Conservation (phyloP, 73 alveolate species). For the Paramecium tetraurelia region DNA sequence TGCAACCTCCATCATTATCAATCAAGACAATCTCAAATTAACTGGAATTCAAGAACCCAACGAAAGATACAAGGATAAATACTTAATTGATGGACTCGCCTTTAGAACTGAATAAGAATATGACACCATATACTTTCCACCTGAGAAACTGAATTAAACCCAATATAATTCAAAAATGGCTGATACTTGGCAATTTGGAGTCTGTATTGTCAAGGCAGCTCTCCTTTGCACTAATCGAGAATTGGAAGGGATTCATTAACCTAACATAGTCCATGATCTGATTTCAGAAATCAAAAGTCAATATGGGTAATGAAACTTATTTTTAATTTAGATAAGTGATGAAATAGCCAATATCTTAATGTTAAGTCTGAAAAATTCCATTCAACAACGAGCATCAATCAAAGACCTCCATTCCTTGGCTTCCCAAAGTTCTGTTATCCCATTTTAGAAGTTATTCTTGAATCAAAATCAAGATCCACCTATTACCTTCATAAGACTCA, state of each 20-base stretch:
- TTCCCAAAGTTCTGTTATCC: background rate
- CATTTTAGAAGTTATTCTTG: background rate
- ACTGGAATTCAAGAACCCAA: constrained; percentile 31
- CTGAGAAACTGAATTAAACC: background rate
- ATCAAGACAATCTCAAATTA: background rate
- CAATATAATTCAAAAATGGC: background rate
- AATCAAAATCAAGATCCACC: background rate
- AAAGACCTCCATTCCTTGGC: background rate
- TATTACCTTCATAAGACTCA: background rate
- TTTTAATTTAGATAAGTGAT: constrained; percentile 25
- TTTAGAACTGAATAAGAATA: background rate
- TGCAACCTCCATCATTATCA: background rate
- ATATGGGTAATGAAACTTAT: background rate
- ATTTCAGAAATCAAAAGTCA: background rate
- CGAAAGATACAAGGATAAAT: background rate
- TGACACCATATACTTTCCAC: background rate
- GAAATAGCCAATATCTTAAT: background rate
- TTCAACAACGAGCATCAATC: background rate
- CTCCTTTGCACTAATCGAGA: background rate
- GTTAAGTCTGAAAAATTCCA: background rate
- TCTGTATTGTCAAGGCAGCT: constrained; percentile 5
- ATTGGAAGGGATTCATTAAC: background rate
- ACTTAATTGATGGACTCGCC: background rate
- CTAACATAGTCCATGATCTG: background rate
- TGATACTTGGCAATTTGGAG: constrained; percentile 35